phyloP scores from a whole-genome alignment of 106 monocot genomes.

The Hemerocallis citrina region DNA sequence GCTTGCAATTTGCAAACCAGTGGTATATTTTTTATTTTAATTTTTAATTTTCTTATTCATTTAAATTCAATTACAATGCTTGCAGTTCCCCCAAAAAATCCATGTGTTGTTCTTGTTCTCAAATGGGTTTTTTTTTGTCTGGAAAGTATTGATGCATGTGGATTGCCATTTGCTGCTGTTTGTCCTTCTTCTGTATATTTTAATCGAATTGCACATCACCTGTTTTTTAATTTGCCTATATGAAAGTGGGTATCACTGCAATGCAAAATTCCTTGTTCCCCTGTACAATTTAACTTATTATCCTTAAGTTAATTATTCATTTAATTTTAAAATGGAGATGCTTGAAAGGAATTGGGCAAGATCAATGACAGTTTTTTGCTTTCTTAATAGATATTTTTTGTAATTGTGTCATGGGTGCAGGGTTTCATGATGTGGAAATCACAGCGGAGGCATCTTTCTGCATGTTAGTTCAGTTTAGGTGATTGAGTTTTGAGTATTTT shows the following conservation, averaged over 20 bases:
- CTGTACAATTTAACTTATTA: background rate
- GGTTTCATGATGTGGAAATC: conserved; percentile 8
- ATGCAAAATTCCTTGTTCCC: no score
- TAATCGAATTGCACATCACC: background rate
- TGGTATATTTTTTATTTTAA: background rate
- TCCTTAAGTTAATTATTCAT: background rate
- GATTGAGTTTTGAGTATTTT: no score
- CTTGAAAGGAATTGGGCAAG: background rate
- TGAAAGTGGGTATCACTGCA: no score
- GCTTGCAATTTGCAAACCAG: background rate
- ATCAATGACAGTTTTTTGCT: no score
- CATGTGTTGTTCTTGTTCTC: conserved; percentile 1
- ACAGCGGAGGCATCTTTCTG: background rate
- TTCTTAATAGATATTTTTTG: background rate
- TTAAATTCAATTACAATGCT: background rate
- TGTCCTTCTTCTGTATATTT: background rate
- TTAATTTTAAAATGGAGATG: background rate
- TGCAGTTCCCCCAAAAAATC: background rate
- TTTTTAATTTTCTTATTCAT: background rate
- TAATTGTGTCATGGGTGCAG: conserved; percentile 8
- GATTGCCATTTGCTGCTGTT: background rate
- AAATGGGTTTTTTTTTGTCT: conserved; percentile 1
- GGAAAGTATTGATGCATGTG: conserved; percentile 2
- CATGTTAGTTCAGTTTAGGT: no score
- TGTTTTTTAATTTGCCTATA: conserved; percentile 4